phyloP scores from a whole-genome alignment of 163 green algal genomes.

The Prototheca stagnorum region DNA sequence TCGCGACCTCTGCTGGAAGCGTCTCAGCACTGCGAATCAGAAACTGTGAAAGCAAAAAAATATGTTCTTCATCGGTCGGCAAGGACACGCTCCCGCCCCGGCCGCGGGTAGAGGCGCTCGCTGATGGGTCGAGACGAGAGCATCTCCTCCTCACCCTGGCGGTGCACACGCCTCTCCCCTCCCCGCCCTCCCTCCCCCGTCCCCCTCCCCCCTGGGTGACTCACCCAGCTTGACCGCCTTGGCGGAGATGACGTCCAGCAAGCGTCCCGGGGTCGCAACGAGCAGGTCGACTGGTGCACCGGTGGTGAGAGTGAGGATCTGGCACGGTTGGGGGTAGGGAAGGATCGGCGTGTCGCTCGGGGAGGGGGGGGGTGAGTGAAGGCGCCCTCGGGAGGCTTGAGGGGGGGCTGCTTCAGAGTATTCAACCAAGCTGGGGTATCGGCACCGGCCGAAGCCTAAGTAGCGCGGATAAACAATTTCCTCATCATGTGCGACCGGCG shows the following conservation, averaged over 20 bases:
- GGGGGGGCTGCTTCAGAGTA: not conserved
- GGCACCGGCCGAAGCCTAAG: not conserved
- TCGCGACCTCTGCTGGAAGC: too few relatives aligned
- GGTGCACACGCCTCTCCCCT: too few relatives aligned
- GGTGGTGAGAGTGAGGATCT: conserved; percentile 6
- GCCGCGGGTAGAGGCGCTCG: too few relatives aligned
- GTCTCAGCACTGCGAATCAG: conserved; percentile 16
- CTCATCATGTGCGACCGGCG: not conserved
- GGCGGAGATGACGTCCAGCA: conserved; percentile 59
- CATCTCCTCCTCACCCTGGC: too few relatives aligned
- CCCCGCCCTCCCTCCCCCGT: too few relatives aligned
- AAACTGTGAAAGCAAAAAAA: conserved; percentile 46
- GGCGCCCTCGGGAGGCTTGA: not conserved
- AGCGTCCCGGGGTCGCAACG: conserved; percentile 71
- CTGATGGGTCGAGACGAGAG: too few relatives aligned
- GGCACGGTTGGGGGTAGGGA: not conserved
- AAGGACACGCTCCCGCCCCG: not conserved
- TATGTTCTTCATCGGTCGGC: not conserved
- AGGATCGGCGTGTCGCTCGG: not conserved
- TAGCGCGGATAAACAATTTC: conserved; percentile 3
- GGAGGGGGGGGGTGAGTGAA: not conserved
- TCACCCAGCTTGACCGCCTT: conserved; percentile 29
- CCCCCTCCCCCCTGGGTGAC: too few relatives aligned
- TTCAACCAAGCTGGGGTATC: conserved; percentile 1
- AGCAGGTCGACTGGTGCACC: conserved; percentile 54